These are phyloP conservation scores for Ophiostoma sp. DNA, from an alignment of 2,329 filamentous ascomycete species.

Conservation along the genomic window DNA sequence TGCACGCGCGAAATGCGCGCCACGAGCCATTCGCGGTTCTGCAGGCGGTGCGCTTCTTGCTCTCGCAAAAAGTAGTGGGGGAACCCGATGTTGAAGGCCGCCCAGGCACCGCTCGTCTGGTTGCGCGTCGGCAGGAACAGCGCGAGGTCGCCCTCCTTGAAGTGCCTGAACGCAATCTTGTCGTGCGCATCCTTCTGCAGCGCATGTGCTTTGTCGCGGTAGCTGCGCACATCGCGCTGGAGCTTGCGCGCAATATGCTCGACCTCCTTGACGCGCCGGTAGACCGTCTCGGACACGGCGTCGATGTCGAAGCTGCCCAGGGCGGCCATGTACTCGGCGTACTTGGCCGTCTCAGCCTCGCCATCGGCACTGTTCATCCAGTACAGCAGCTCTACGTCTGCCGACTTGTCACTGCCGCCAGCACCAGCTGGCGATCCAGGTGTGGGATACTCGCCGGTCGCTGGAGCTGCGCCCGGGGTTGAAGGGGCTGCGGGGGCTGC, in stretches of 20 bases:
- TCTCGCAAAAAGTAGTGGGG: slow-evolving; percentile 96
- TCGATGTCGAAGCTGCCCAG: slow-evolving; percentile 78
- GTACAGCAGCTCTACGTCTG: slow-evolving; percentile 68
- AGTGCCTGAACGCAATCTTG: slow-evolving; percentile 92
- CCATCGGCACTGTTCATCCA: slow-evolving; percentile 70
- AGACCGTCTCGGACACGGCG: slow-evolving; percentile 74
- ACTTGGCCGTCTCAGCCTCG: slow-evolving; percentile 65
- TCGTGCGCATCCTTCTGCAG: slow-evolving; percentile 82
- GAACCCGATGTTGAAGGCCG: slow-evolving; percentile 95
- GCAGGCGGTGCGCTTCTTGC: slow-evolving; percentile 79
- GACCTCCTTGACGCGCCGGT: slow-evolving; percentile 86
- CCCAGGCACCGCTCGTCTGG: slow-evolving; percentile 91
- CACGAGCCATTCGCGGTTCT: slow-evolving; percentile 88
- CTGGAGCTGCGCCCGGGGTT: not conserved
- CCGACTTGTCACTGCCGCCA: slow-evolving; percentile 47
- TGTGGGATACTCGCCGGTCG: not conserved
- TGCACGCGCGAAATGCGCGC: slow-evolving; percentile 87
- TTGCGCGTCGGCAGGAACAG: slow-evolving; percentile 92
- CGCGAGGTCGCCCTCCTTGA: slow-evolving; percentile 93
- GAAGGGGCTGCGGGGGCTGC: too few relatives aligned
- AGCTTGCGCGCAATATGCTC: slow-evolving; percentile 91
- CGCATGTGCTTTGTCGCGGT: slow-evolving; percentile 78
- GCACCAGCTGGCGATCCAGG: not conserved
- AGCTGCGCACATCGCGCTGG: slow-evolving; percentile 79
- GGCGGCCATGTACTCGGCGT: slow-evolving; percentile 65